Base-by-base conservation (phyloP, 805 yeast genomes). In the Saccharomycopsis selenospora region DNA sequence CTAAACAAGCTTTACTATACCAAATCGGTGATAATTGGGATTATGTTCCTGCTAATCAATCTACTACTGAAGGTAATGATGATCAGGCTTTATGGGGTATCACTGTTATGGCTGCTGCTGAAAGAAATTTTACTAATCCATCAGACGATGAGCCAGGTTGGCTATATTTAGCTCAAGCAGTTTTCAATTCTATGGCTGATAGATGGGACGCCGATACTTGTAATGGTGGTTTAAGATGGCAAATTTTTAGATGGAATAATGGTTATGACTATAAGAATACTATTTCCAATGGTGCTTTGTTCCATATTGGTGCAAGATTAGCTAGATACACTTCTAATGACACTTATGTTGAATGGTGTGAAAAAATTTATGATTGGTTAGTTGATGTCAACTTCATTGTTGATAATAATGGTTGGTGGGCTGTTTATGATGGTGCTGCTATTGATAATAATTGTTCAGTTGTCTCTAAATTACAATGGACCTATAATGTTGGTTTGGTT, bases 41-140 rank as follows among this genome's bases (percentile, higher is more conserved):
- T 66, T 93, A 80, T 65, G 80, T 91, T 65, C 96, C 97, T 3
- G 68, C 79, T 52, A 87, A 88, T 64, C 96, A 90, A 66, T 78
- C 90, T 8, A 80, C 89, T 29, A 85, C 95, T 1, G 97, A 91
- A 67, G 99, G 98, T 60, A 91, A 91, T 62, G 99, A 91, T 72
- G 98, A 91, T 70, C 98, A 91, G 69, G 96, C 86, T 1, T 88
- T 91, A 64, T 91, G 98, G 98, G 98, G 96, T 3, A 71, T 93
- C 52, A 84, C 95, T 1, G 95, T 80, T 3, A 87, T 91, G 84
- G 81, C 79, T 25, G 97, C 97, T 1, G 95, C 95, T 0, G 98
- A 91, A 64, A 73, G 82, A 61, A 87, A 87, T 66, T 89, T 89
- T 61, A 69, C 86, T 1, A 79, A 82, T 58, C 89, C 95, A 2